Evolutionary conservation across 2,329 filamentous ascomycete species (phyloP).

Genomic region (Aspergillus alliaceus): DNA sequence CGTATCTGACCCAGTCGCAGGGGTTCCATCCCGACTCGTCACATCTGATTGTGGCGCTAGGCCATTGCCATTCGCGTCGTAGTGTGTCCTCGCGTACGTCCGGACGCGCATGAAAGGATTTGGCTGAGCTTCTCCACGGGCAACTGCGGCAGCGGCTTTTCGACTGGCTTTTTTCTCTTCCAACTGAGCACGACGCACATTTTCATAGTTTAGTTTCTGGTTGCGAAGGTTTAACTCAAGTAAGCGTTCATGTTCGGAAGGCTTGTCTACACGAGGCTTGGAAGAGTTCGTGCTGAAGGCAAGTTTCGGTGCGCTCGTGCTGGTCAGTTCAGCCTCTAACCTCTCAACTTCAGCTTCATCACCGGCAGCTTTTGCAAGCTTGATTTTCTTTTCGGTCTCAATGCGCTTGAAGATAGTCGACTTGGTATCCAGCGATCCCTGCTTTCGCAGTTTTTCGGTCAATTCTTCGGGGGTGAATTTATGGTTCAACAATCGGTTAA

Average conservation of each 20-base stretch:
- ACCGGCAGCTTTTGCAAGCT: constrained; percentile 64
- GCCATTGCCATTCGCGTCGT: constrained; percentile 57
- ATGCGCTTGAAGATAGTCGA: constrained; percentile 68
- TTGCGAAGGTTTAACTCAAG: constrained; percentile 82
- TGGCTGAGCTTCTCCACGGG: constrained; percentile 61
- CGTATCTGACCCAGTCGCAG: constrained; percentile 52
- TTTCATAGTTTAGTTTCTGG: constrained; percentile 79
- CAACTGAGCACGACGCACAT: constrained; percentile 86
- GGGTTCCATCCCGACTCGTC: constrained; percentile 48
- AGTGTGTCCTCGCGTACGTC: constrained; percentile 67
- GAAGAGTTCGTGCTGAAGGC: constrained; percentile 69
- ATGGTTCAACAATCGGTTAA: constrained; percentile 76
- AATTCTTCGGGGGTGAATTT: constrained; percentile 82
- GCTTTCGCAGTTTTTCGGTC: constrained; percentile 72
- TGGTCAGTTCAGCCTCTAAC: constrained; percentile 51
- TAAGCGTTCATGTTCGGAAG: constrained; percentile 75
- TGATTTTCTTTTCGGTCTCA: constrained; percentile 63
- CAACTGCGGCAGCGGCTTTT: constrained; percentile 61
- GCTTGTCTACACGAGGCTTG: constrained; percentile 55
- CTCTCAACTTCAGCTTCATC: constrained; percentile 58
- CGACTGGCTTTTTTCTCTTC: constrained; percentile 69
- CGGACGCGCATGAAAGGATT: constrained; percentile 61
- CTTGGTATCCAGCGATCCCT: constrained; percentile 66
- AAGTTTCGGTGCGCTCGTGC: constrained; percentile 58
- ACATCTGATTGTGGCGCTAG: constrained; percentile 30